Base-by-base conservation (phyloP, 768 basidiomycete genomes). In the Leccinum obscurum region DNA sequence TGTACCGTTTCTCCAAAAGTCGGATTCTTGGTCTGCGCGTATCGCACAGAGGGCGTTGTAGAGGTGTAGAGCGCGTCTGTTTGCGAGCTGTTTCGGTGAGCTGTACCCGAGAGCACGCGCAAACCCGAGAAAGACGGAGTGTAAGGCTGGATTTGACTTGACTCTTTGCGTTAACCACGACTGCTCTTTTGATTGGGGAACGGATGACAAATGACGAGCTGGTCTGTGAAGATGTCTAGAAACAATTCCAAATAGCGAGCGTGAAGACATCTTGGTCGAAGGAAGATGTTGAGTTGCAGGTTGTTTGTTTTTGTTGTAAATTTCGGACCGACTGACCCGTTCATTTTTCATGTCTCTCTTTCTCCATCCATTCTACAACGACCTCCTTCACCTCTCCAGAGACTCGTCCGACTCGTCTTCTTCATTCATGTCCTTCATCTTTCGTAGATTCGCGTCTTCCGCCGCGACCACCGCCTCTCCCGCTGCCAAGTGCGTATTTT, bases 1-100 rank as follows among this genome's bases (percentile, higher is more conserved):
- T 79, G 58, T 69, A 87, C 89, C 84, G 56, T 86, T 73, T 65
- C 78, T 80, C 89, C 89, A 91, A 69, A 89, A 90, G 6, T 67
- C 72, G 13, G 65, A 72, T 61, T 89, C 85, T 58, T 84, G 77
- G 61, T 89, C 89, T 17, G 87, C 82, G 51, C 75, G 80, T 15
- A 76, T 70, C 1, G 83, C 80, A 65, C 85, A 87, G 8, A 88
- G 66, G 17, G 79, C 70, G 54, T 83, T 78, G 67, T 90, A 90
- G 53, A 90, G 66, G 17, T 74, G 74, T 44, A 85, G 80, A 3
- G 85, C 78, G n/a, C 86, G 77, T 54, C 83, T 68, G 22, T 82
- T 88, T 0, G 87, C 86, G 3, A 85, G 63, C 62, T 90, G 87
- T 62, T 81, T 85, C 0, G 83, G 76, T 62, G 80, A 85, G 6